A percentile compares a stretch with the other conserved stretches of the same genome.
These are phyloP conservation scores for Glycine latifolia DNA, from an alignment of 306 rosid species.

Conservation along the genomic window DNA sequence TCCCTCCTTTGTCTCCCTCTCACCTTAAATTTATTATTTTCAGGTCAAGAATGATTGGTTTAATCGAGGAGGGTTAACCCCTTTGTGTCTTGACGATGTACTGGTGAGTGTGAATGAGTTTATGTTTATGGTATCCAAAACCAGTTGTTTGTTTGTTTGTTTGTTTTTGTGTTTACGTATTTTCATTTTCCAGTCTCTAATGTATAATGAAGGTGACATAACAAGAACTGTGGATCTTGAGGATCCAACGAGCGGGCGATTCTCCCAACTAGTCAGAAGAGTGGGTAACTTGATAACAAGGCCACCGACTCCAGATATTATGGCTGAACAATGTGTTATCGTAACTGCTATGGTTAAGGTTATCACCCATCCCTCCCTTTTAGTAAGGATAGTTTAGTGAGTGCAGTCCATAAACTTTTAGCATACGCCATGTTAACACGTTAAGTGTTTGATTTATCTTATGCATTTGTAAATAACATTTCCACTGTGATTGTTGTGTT, in stretches of 20 bases:
- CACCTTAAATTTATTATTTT: constrained; percentile 7
- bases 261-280: constrained; percentile 60
- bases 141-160: not conserved
- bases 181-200: constrained; percentile 63
- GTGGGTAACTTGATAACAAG: constrained; percentile 54
- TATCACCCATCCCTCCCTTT: constrained; percentile 1
- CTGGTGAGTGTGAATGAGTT: constrained; percentile 56
- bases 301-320: constrained; percentile 46
- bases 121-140: too few species aligned
- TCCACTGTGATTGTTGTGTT: constrained; percentile 1
- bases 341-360: constrained; percentile 71
- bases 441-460: not conserved
- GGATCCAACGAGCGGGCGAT: constrained; percentile 67
- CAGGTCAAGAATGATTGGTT: constrained; percentile 75
- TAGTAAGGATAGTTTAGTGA: not conserved
- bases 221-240: constrained; percentile 59
- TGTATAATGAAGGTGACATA: constrained; percentile 80
- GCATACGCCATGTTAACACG: not conserved
- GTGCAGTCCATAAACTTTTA: not conserved
- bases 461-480: not conserved
- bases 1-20: not conserved
- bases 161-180: constrained; percentile 43
- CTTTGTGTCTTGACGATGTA: constrained; percentile 78
- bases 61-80: constrained; percentile 80
- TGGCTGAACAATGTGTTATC: constrained; percentile 58